Base-by-base conservation (phyloP, 768 basidiomycete species). In the Lactarius hatsudake region DNA sequence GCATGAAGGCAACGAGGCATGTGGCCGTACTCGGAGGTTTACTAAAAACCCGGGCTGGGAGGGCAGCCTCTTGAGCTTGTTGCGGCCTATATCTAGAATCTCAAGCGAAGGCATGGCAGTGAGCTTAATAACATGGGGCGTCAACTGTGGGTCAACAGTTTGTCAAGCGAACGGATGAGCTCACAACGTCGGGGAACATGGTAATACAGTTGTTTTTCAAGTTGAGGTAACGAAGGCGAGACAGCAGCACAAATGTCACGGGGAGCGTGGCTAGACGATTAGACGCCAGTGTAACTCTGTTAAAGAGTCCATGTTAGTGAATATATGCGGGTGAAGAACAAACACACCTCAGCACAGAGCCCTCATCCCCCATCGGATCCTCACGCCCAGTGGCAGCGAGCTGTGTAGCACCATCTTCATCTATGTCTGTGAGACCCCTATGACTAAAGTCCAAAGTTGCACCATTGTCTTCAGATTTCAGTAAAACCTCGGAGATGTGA, bases 31-130 rank as follows among this genome's bases (percentile, higher is more conserved):
- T 70, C 87, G 84, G 68, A 99, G 86, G 65, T 89, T 84, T 59
- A 83, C 76, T 48, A 99, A 83, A 7, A 87, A 84, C 7, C 95
- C 95, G 20, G 95, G 91, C 67, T 87, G 83, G 5, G 84, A 78
- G 13, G 97, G 97, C 26, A 98, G 79, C 59, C 82, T 79, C 75
- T 84, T 88, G 71, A 99, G 86, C 78, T 89, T 93, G 79, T 99
- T 99, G 71, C 92, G 87, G 70, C 93, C 95, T 53, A 99, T 84
- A 76, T 99, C 97, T 69, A 99, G 80, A 66, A 95, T 96, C 78
- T 99, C 96, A 63, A 99, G 82, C 7, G 89, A 89, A 3, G 89
- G 86, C 80, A 98, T 87, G 20, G 86, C 79, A 55, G 91, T 93
- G 54, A 97, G 81, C 95, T 96, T 71, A 15, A 54, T 59, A 36